These are phyloP conservation scores for Canna indica DNA, from an alignment of 176 grass and related monocot genomes.

Conservation along the genomic window DNA sequence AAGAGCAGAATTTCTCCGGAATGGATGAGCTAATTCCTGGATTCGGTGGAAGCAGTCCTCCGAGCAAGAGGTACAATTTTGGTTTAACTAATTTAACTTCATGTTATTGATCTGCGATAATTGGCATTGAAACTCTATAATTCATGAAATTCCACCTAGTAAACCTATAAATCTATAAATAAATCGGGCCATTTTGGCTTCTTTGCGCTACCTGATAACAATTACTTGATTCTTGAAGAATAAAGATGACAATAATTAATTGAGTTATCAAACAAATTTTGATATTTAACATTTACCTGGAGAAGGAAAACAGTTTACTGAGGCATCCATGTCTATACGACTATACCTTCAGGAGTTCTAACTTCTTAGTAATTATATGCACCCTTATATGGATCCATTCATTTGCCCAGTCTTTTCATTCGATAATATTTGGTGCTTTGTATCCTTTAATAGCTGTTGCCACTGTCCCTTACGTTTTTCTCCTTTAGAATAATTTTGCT, in stretches of 20 bases:
- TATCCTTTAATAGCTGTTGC: not conserved
- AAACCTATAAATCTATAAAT: not conserved
- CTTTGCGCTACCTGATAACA: no score
- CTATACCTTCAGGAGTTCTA: not conserved
- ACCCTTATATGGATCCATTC: not conserved
- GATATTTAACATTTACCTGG: not conserved
- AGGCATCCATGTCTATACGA: not conserved
- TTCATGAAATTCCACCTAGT: not conserved
- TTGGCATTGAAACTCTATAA: no score
- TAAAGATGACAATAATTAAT: not conserved
- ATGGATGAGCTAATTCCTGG: slow-evolving; percentile 35
- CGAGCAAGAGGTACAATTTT: slow-evolving; percentile 27
- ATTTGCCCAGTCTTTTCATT: not conserved
- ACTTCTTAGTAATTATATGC: not conserved
- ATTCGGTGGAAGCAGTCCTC: slow-evolving; percentile 39
- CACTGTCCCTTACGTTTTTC: not conserved
- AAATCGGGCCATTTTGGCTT: not conserved
- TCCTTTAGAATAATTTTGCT: slow-evolving; percentile 8
- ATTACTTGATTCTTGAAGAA: not conserved
- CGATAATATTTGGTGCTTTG: not conserved
- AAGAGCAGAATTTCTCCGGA: slow-evolving; percentile 1
- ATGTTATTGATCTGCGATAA: not conserved
- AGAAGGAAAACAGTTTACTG: no score
- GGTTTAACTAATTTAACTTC: not conserved
- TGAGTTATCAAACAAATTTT: slow-evolving; percentile 1